phyloP scores from a whole-genome alignment of 345 rosid genomes.

The Citrus glauca region DNA sequence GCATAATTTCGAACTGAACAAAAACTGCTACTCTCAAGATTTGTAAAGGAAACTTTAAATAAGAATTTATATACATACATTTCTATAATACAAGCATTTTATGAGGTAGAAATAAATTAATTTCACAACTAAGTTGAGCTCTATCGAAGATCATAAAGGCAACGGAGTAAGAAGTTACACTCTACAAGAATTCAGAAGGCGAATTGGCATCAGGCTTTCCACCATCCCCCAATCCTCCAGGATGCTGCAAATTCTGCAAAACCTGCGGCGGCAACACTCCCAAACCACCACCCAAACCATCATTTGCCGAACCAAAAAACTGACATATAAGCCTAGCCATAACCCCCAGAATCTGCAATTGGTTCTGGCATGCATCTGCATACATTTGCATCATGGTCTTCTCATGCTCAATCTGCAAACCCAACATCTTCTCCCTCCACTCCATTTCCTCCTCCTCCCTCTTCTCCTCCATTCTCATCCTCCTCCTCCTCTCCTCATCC shows the following conservation, averaged over 20 bases:
- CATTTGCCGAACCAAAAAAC: constrained; percentile 53
- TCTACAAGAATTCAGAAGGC: constrained; percentile 64
- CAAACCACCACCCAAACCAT: constrained; percentile 48
- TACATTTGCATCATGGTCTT: constrained; percentile 72
- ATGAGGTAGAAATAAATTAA: not conserved
- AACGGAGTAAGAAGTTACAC: not conserved
- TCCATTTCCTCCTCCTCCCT: constrained; percentile 82
- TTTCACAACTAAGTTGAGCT: not conserved
- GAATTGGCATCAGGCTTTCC: constrained; percentile 66
- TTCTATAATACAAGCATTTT: not conserved
- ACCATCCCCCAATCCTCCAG: constrained; percentile 46
- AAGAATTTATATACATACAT: not conserved
- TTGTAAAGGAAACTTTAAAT: not conserved
- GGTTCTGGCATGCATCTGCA: constrained; percentile 66
- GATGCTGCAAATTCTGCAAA: constrained; percentile 67
- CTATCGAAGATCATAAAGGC: no score
- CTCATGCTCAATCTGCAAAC: constrained; percentile 70
- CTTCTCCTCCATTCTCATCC: constrained; percentile 56
- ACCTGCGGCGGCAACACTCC: constrained; percentile 60
- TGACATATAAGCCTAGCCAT: constrained; percentile 65
- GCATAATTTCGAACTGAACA: not conserved
- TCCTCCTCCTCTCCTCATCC: constrained; percentile 45
- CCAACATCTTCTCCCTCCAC: constrained; percentile 59
- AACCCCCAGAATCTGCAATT: constrained; percentile 66
- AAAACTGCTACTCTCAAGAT: not conserved